Evolutionary conservation across 73 alveolate genomes (phyloP).

Genomic region (Paramecium primaurelia): DNA sequence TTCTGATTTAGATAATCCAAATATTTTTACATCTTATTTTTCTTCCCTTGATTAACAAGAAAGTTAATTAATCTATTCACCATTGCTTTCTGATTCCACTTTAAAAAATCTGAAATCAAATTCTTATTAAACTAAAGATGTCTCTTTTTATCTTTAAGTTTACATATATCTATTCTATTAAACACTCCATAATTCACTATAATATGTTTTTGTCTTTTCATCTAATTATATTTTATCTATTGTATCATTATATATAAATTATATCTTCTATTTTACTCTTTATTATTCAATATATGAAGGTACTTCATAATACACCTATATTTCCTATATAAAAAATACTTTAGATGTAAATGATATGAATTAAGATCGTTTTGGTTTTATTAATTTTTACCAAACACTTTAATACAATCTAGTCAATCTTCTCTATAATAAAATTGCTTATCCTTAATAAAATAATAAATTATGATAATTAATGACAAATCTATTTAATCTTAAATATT

Average conservation of each 20-base stretch:
- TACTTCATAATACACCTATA: background rate
- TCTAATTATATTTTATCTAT: background rate
- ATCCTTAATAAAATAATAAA: background rate
- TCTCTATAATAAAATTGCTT: background rate
- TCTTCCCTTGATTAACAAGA: background rate
- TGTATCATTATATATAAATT: background rate
- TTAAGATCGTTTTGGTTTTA: background rate
- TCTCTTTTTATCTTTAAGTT: background rate
- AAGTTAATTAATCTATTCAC: background rate
- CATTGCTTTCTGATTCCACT: background rate
- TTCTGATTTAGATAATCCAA: background rate
- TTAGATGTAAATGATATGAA: background rate
- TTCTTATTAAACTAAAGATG: background rate
- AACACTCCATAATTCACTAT: background rate
- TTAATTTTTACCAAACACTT: background rate
- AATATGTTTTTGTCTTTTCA: background rate
- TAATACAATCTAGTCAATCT: background rate
- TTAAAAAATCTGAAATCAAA: background rate
- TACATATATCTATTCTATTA: background rate
- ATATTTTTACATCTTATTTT: background rate
- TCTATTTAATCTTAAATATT: background rate
- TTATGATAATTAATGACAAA: background rate
- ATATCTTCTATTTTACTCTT: background rate
- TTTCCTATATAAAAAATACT: background rate
- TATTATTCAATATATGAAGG: background rate